Conservation (phyloP, 2,329 filamentous ascomycete species). For the Grosmannia penicillata region DNA sequence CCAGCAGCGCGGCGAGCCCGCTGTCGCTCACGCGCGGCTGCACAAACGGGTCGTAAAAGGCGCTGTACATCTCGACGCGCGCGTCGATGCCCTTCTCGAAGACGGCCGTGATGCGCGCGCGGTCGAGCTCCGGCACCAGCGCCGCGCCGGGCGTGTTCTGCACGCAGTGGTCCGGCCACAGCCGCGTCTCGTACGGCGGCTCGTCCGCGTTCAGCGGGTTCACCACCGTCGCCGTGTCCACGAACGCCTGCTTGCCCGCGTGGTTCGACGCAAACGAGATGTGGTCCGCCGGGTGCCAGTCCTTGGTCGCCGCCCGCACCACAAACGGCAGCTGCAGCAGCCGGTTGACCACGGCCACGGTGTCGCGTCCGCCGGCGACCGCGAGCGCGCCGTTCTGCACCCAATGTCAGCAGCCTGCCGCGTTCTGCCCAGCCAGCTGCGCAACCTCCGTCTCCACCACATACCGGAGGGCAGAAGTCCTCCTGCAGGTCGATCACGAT, state of each 20-base stretch:
- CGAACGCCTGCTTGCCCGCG: slow-evolving; percentile 49
- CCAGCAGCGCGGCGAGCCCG: slow-evolving; percentile 45
- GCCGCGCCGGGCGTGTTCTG: slow-evolving; percentile 57
- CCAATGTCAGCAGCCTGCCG: background rate
- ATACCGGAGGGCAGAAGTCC: slow-evolving; percentile 84
- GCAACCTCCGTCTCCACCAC: slow-evolving; percentile 16
- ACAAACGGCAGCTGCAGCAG: slow-evolving; percentile 60
- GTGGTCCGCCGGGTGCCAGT: slow-evolving; percentile 75
- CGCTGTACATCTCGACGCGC: slow-evolving; percentile 84
- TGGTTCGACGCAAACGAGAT: slow-evolving; percentile 85
- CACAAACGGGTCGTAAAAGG: slow-evolving; percentile 69
- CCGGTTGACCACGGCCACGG: slow-evolving; percentile 56
- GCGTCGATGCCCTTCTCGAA: slow-evolving; percentile 66
- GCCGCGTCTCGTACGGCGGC: slow-evolving; percentile 45
- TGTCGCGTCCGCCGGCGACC: slow-evolving; percentile 56
- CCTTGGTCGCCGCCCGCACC: slow-evolving; percentile 72
- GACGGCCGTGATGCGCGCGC: slow-evolving; percentile 43
- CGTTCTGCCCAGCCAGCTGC: background rate
- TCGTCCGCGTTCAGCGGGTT: slow-evolving; percentile 52
- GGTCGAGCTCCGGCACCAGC: slow-evolving; percentile 58
- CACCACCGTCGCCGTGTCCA: slow-evolving; percentile 44
- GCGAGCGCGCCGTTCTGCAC: slow-evolving; percentile 68
- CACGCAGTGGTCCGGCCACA: slow-evolving; percentile 91
- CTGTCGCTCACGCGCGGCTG: slow-evolving; percentile 44
- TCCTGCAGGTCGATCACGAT: slow-evolving; percentile 83